Evolutionary conservation across 2,329 filamentous ascomycete species (phyloP).

Genomic region (Colletotrichum liaoningense): DNA sequence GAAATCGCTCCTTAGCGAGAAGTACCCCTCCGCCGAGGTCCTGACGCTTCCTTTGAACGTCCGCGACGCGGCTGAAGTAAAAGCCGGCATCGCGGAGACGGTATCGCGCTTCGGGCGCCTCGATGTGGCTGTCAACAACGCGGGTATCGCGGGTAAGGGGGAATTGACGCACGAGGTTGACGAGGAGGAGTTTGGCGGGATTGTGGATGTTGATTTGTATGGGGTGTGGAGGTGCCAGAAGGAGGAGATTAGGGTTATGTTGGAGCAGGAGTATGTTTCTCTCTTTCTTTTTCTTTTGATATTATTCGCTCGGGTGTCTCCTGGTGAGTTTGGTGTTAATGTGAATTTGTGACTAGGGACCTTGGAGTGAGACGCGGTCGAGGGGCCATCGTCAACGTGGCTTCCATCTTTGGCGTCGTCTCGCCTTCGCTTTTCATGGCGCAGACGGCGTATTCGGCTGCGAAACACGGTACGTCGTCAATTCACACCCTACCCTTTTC

Average conservation of each 20-base stretch:
- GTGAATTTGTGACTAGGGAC: slow-evolving; percentile 39
- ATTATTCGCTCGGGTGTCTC: too few relatives aligned
- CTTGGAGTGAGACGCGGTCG: slow-evolving; percentile 53
- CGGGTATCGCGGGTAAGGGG: slow-evolving; percentile 58
- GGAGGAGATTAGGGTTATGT: slow-evolving; percentile 63
- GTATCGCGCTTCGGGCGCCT: slow-evolving; percentile 62
- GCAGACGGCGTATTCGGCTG: slow-evolving; percentile 60
- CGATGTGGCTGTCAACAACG: slow-evolving; percentile 67
- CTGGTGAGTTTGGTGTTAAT: too few relatives aligned
- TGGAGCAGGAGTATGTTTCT: slow-evolving; percentile 56
- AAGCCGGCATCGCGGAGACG: slow-evolving; percentile 53
- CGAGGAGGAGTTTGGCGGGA: slow-evolving; percentile 59
- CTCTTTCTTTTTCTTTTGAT: too few relatives aligned
- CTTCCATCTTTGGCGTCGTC: slow-evolving; percentile 63
- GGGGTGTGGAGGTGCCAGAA: slow-evolving; percentile 69
- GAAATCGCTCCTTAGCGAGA: slow-evolving; percentile 45
- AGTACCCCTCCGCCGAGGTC: slow-evolving; percentile 54
- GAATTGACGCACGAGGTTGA: slow-evolving; percentile 57
- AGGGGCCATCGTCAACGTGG: slow-evolving; percentile 65
- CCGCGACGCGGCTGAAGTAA: slow-evolving; percentile 53
- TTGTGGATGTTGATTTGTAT: slow-evolving; percentile 64
- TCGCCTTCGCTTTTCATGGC: slow-evolving; percentile 48
- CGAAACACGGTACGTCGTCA: slow-evolving; percentile 58
- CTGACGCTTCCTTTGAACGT: slow-evolving; percentile 59
- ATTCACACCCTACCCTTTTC: too few relatives aligned